Evolutionary conservation across 2,329 filamentous ascomycete genomes (phyloP).

Genomic region (Grosmannia serpens): DNA sequence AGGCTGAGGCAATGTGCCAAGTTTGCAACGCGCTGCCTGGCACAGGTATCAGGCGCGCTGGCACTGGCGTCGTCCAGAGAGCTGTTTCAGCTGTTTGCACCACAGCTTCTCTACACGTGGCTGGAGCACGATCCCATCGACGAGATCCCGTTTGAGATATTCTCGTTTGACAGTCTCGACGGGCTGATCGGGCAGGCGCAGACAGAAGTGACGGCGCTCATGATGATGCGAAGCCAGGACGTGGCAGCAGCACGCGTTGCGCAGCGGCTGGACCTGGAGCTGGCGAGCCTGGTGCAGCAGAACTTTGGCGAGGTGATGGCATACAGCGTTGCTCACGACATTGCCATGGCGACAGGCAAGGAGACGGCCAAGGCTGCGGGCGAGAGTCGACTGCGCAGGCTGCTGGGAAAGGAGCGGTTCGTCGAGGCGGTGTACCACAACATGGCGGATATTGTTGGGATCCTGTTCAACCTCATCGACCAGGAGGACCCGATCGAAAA

Average conservation of each 20-base stretch:
- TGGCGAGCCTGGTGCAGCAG: constrained; percentile 45
- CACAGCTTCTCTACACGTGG: constrained; percentile 89
- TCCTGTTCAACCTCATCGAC: constrained; percentile 66
- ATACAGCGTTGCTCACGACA: constrained; percentile 73
- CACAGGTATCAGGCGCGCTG: constrained; percentile 52
- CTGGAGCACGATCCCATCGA: constrained; percentile 54
- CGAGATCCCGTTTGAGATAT: constrained; percentile 75
- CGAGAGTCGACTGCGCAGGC: constrained; percentile 55
- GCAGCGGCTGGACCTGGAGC: constrained; percentile 38
- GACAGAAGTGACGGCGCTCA: constrained; percentile 67
- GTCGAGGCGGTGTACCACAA: constrained; percentile 51
- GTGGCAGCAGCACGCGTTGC: constrained; percentile 51
- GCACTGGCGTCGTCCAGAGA: constrained; percentile 53
- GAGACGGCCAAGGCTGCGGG: constrained; percentile 37
- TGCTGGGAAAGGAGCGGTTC: constrained; percentile 57
- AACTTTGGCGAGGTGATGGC: constrained; percentile 72
- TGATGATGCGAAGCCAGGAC: constrained; percentile 70
- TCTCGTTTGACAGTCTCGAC: constrained; percentile 59
- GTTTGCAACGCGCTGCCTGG: constrained; percentile 65
- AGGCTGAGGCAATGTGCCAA: constrained; percentile 51
- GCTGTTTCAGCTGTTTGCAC: constrained; percentile 73
- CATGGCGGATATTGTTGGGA: constrained; percentile 66
- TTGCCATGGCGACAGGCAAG: constrained; percentile 31
- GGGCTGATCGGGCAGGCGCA: constrained; percentile 61
- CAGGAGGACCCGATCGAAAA: constrained; percentile 65